Percentiles rank a stretch among this genome's conserved stretches.
Evolutionary conservation across 73 alveolate genomes (phyloP).

Genomic region (Tetrahymena borealis): DNA sequence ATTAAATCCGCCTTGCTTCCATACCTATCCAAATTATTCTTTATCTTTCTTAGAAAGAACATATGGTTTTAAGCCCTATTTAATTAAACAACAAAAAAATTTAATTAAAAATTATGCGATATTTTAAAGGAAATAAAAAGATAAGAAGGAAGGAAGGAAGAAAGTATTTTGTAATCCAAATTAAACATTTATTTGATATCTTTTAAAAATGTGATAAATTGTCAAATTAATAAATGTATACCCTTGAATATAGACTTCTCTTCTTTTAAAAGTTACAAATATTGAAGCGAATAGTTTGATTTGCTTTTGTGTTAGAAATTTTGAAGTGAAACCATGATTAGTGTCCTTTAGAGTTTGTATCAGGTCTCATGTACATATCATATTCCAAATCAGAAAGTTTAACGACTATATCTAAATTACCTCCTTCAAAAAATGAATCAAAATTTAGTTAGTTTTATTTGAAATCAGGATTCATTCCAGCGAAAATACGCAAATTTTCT

Average conservation of each 20-base stretch:
- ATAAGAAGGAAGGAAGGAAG: too few relatives aligned
- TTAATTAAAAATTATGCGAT: too few relatives aligned
- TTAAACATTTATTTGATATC: too few relatives aligned
- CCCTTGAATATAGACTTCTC: constrained; percentile 39
- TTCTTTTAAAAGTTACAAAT: constrained; percentile 63
- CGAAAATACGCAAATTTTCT: neutral
- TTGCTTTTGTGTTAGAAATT: constrained; percentile 51
- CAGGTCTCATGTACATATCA: constrained; percentile 61
- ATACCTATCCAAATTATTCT: neutral
- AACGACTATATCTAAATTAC: constrained; percentile 29
- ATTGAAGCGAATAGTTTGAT: constrained; percentile 54
- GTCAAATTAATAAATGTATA: constrained; percentile 30
- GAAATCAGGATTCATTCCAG: neutral
- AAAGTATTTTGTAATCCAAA: too few relatives aligned
- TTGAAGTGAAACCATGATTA: constrained; percentile 91
- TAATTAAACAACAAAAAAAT: neutral
- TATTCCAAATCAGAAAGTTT: constrained; percentile 36
- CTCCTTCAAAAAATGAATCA: constrained; percentile 31
- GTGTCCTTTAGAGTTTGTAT: constrained; percentile 89
- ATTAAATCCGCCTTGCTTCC: neutral
- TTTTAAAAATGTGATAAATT: too few relatives aligned
- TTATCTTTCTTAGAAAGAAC: constrained; percentile 5
- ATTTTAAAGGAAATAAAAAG: too few relatives aligned
- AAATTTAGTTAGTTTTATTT: neutral
- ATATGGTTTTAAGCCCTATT: constrained; percentile 35